Base-by-base conservation (phyloP, 1,284 basidiomycete species). In the Leccinum ponderosum region DNA sequence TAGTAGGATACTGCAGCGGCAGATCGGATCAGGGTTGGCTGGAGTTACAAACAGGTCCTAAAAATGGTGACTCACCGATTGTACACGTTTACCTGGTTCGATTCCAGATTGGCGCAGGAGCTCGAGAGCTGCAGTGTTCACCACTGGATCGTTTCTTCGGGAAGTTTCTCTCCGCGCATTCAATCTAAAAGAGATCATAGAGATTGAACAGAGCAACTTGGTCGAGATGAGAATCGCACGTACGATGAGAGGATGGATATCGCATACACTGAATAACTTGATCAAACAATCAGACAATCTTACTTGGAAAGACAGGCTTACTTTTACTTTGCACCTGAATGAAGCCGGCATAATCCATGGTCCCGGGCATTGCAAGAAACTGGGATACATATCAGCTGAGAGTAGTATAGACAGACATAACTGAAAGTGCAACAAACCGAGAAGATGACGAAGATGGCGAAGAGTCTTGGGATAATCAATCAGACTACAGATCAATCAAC, bases 221-320 rank as follows among this genome's bases (percentile, higher is more conserved):
- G 12, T 22, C 20, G 11, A 14, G 20, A 6, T 5, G 31, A 37
- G 0, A 44, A 27, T 6, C 6, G 25, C 14, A n/a, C 62, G 55
- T 15, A 64, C 63, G 63, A 61, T n/a, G 63, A 55, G 11, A 64
- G 55, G 2, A 64, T 39, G 47, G 63, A 64, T 52, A 65, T 44
- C 1, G 31, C 52, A n/a, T 53, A 53, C 15, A 53, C 52, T 53
- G 12, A 14, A 53, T 22, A 8, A 12, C 17, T 53, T 15, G n/a
- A 53, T 31, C 15, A 35, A 3, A 12, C 27, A 15, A 53, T 31
- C 52, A 7, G 17, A 8, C 29, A 14, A n/a, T 33, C 14, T 1
- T 5, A 15, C 17, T 11, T 31, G 14, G 17, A 14, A 15, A 33
- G n/a, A 22, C 17, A 3, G 2, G 11, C 52, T 53, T 17, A 53